Conservation (phyloP, 2,329 filamentous ascomycete species). For the Kalaharituber pfeilii region DNA sequence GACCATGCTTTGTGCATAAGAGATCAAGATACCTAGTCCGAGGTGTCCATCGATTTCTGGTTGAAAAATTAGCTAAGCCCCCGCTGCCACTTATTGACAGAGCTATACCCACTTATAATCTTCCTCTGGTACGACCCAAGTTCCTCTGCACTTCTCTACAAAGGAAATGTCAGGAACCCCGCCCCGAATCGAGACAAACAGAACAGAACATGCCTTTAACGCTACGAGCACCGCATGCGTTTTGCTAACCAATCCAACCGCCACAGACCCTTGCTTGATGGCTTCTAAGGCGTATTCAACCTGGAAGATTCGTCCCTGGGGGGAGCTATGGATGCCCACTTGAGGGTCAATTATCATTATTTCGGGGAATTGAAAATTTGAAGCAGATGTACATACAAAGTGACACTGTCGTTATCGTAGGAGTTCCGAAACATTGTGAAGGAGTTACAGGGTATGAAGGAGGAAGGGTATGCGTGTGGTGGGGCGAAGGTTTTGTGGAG, state of each 20-base stretch:
- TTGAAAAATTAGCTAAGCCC: neutral
- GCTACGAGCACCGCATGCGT: slow-evolving; percentile 91
- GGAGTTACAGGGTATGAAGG: slow-evolving; percentile 13
- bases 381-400: slow-evolving; percentile 51
- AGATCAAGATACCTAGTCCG: slow-evolving; percentile 39
- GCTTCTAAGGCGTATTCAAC: slow-evolving; percentile 98
- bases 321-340: slow-evolving; percentile 47
- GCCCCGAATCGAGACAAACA: neutral
- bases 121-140: slow-evolving; percentile 99
- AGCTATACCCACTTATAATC: slow-evolving; percentile 44
- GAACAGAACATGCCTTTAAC: slow-evolving; percentile 53
- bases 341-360: slow-evolving; percentile 21
- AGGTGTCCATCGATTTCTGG: slow-evolving; percentile 73
- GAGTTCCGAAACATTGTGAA: slow-evolving; percentile 95
- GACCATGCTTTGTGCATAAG: neutral
- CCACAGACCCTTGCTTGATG: slow-evolving; percentile 96
- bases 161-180: neutral
- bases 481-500: too few relatives aligned
- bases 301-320: slow-evolving; percentile 98
- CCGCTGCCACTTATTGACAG: neutral
- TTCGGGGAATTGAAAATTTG: slow-evolving; percentile 2
- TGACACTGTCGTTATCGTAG: slow-evolving; percentile 99
- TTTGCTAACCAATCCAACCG: slow-evolving; percentile 94
- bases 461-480: too few relatives aligned
- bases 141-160: slow-evolving; percentile 91